Evolutionary conservation across 192 early-diverging fungal genomes (phyloP).

Genomic region (Podila verticillata): DNA sequence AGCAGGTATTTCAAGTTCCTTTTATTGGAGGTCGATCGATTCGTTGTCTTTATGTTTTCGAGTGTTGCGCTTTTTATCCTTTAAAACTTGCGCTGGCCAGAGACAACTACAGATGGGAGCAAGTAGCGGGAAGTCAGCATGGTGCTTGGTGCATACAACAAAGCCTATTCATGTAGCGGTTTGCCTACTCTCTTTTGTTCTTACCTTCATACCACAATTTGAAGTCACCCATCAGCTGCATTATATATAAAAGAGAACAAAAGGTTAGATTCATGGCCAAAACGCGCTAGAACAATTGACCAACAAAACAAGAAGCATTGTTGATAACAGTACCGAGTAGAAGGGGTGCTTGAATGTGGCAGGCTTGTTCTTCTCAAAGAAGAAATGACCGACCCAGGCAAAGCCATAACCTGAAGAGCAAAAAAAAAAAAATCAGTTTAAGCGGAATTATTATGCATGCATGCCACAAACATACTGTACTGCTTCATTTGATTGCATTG

Average conservation of each 20-base stretch:
- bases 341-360: conserved; percentile 79
- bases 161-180: neutral
- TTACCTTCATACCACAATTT: conserved; percentile 60
- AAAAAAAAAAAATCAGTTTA: neutral
- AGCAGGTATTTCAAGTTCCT: too few relatives aligned
- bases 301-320: neutral
- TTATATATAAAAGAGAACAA: neutral
- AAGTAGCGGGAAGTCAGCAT: neutral
- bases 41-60: too few relatives aligned
- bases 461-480: too few relatives aligned
- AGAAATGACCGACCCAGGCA: conserved; percentile 76
- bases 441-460: too few relatives aligned
- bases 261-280: too few relatives aligned
- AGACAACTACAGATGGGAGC: conserved; percentile 19
- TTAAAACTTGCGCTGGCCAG: conserved; percentile 55
- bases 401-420: conserved; percentile 60
- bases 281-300: neutral
- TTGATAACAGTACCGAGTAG: conserved; percentile 52
- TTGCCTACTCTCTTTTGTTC: neutral
- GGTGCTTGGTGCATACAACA: neutral
- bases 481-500: neutral
- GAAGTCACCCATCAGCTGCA: conserved; percentile 61
- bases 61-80: too few relatives aligned
- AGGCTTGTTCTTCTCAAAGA: conserved; percentile 72
- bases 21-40: too few relatives aligned